Evolutionary conservation across 768 basidiomycete genomes (phyloP).

Genomic region (Amanita subjunquillea): DNA sequence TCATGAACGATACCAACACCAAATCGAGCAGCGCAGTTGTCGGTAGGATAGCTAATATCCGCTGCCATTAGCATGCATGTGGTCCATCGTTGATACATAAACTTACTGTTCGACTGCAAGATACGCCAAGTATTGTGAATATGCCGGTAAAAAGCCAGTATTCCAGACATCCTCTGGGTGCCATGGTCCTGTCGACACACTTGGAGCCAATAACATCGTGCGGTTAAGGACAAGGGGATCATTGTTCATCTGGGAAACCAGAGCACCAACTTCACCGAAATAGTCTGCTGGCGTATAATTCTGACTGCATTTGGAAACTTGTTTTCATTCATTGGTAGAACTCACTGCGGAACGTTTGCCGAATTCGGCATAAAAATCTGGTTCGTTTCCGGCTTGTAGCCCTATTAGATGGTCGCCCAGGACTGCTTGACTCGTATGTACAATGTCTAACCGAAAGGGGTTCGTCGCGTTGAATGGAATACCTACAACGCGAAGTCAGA

Average conservation of each 20-base stretch:
- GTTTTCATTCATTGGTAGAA: not conserved
- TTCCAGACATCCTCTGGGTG: constrained; percentile 34
- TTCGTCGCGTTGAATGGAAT: constrained; percentile 60
- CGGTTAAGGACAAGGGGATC: constrained; percentile 24
- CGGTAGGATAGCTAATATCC: constrained; percentile 24
- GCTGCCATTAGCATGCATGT: not conserved
- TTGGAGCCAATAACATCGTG: constrained; percentile 51
- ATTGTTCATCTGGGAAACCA: constrained; percentile 27
- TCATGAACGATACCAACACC: constrained; percentile 26
- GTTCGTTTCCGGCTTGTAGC: constrained; percentile 68
- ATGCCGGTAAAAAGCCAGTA: constrained; percentile 38
- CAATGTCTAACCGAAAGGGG: constrained; percentile 42
- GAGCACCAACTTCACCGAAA: constrained; percentile 33
- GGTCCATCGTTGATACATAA: not conserved
- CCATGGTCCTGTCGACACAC: constrained; percentile 43
- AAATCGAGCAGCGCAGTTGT: constrained; percentile 51
- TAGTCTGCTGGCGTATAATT: constrained; percentile 34
- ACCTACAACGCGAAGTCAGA: constrained; percentile 11
- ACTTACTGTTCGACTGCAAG: constrained; percentile 51
- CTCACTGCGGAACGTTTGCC: constrained; percentile 29
- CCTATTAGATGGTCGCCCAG: constrained; percentile 60
- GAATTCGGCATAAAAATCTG: constrained; percentile 52
- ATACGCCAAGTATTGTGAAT: constrained; percentile 27
- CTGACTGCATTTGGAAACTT: not conserved
- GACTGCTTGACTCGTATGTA: constrained; percentile 47